Percentiles rank a stretch among this genome's conserved stretches.
These are phyloP conservation scores for Magnusiomyces fungicola DNA, from an alignment of 1,139 yeast species.

Conservation along the genomic window DNA sequence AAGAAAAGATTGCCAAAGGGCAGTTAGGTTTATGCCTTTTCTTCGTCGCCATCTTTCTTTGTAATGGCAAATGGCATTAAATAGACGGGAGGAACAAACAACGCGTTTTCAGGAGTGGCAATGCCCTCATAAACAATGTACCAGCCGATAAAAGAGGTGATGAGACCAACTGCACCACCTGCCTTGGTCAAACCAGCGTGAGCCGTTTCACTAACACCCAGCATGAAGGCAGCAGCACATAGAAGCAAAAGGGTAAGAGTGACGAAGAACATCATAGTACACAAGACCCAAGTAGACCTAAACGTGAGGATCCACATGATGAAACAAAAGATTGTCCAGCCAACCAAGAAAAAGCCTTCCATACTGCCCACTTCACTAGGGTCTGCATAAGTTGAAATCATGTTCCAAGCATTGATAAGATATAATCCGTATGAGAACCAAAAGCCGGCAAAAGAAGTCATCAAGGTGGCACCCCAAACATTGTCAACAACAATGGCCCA, in stretches of 20 bases:
- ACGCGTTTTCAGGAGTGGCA: slow-evolving; percentile 63
- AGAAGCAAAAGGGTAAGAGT: slow-evolving; percentile 62
- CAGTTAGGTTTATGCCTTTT: too few relatives aligned
- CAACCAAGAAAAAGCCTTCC: slow-evolving; percentile 65
- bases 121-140: slow-evolving; percentile 90
- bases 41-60: too few relatives aligned
- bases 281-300: slow-evolving; percentile 75
- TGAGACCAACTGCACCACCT: slow-evolving; percentile 71
- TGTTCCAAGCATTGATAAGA: slow-evolving; percentile 65
- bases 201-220: slow-evolving; percentile 28
- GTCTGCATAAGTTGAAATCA: slow-evolving; percentile 45
- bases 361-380: slow-evolving; percentile 45
- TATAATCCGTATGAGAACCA: slow-evolving; percentile 80
- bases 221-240: slow-evolving; percentile 48
- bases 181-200: slow-evolving; percentile 46
- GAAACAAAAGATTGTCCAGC: slow-evolving; percentile 74
- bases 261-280: slow-evolving; percentile 55
- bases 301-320: slow-evolving; percentile 60
- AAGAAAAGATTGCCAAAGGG: too few relatives aligned
- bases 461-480: slow-evolving; percentile 80
- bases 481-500: slow-evolving; percentile 61
- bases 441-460: slow-evolving; percentile 77
- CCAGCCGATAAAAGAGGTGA: slow-evolving; percentile 77
- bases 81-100: slow-evolving; percentile 47
- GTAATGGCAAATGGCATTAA: slow-evolving; percentile 30